Conservation (phyloP, 352 stramenopile species). For the Aphanomyces euteiches region DNA sequence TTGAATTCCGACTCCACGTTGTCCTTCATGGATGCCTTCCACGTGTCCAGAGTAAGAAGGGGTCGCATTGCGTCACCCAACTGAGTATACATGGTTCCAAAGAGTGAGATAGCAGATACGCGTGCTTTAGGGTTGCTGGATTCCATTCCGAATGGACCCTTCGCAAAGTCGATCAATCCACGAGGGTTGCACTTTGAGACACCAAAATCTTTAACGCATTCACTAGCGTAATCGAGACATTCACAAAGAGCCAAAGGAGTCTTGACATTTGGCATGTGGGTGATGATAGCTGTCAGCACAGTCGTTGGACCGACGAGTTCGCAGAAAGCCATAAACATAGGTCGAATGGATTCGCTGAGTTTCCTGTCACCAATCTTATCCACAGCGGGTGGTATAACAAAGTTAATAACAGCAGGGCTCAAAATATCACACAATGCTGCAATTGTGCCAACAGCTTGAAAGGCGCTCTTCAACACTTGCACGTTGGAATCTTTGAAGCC, state of each 20-base stretch:
- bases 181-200: slow-evolving; percentile 64
- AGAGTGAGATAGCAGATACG: slow-evolving; percentile 54
- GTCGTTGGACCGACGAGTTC: slow-evolving; percentile 71
- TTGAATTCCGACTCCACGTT: slow-evolving; percentile 78
- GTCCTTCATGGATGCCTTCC: slow-evolving; percentile 76
- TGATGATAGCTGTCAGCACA: slow-evolving; percentile 70
- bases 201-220: slow-evolving; percentile 78
- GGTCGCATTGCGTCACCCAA: slow-evolving; percentile 71
- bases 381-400: slow-evolving; percentile 57
- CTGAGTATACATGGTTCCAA: slow-evolving; percentile 81
- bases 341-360: slow-evolving; percentile 56
- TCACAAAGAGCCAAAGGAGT: slow-evolving; percentile 71
- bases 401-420: slow-evolving; percentile 70
- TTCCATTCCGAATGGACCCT: slow-evolving; percentile 66
- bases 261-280: slow-evolving; percentile 75
- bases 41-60: slow-evolving; percentile 76
- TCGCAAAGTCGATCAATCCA: slow-evolving; percentile 68
- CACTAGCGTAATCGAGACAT: slow-evolving; percentile 53
- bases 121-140: slow-evolving; percentile 78
- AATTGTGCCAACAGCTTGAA: slow-evolving; percentile 74
- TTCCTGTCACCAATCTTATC: slow-evolving; percentile 85
- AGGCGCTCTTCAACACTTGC: slow-evolving; percentile 81
- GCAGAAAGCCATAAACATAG: slow-evolving; percentile 73
- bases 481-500: slow-evolving; percentile 88
- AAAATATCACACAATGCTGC: slow-evolving; percentile 53